phyloP scores from a whole-genome alignment of 2,329 filamentous ascomycete species.

The Aureobasidium sp. region DNA sequence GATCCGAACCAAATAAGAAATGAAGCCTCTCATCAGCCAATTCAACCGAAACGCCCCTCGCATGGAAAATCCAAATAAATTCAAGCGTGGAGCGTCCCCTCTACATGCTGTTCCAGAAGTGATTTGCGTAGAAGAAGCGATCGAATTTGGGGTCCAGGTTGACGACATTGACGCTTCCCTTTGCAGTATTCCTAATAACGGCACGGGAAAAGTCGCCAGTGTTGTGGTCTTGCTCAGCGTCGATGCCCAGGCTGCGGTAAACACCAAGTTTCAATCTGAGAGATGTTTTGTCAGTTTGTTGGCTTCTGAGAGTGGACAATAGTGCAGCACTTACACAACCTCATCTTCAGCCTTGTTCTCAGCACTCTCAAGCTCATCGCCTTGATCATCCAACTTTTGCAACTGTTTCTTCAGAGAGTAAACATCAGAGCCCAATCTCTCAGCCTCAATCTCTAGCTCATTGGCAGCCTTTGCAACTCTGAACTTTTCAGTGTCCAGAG shows the following conservation, averaged over 20 bases:
- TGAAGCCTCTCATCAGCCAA: neutral
- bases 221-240: conserved; percentile 67
- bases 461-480: conserved; percentile 83
- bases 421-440: conserved; percentile 72
- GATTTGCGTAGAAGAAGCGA: conserved; percentile 86
- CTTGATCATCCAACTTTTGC: conserved; percentile 77
- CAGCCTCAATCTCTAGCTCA: conserved; percentile 86
- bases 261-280: conserved; percentile 71
- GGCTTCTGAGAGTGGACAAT: rapidly evolving
- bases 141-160: conserved; percentile 92
- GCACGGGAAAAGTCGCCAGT: conserved; percentile 77
- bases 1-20: neutral
- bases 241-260: conserved; percentile 84
- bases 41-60: too few species aligned
- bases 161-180: conserved; percentile 89
- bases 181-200: conserved; percentile 75
- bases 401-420: conserved; percentile 66
- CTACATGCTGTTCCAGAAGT: conserved; percentile 85
- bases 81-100: neutral
- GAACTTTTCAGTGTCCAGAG: conserved; percentile 89
- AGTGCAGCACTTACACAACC: conserved; percentile 32
- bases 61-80: neutral
- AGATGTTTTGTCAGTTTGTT: neutral
- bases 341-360: conserved; percentile 36
- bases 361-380: conserved; percentile 63